Evolutionary conservation across 1,284 basidiomycete genomes (phyloP), one percentile per base, ranked within the genome.

Genomic region (Trichosporon sp.): DNA sequence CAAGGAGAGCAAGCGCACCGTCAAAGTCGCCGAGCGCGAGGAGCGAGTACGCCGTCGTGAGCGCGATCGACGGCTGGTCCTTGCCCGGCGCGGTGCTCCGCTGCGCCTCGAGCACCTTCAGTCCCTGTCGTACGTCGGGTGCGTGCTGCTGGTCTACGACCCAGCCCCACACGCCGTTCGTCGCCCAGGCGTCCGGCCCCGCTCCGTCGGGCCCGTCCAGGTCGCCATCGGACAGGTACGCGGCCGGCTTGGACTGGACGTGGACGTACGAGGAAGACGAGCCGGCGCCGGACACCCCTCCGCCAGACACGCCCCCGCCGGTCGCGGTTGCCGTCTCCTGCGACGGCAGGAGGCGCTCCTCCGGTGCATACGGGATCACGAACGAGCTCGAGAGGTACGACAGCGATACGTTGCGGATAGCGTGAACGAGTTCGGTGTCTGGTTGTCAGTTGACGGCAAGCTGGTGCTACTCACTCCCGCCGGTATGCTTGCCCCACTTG

Each of bases 401-500:
- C 3, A 83, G 74, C 11, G 79, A 80, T 47, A 84, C 78, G n/a
- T 80, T 76, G 11, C 80, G 76, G 0, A 83, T 68, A 25, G 75
- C 75, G 53, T 80, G 76, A 3, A 83, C 66, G 15, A 82, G 72
- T 21, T 73, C 38, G 15, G 75, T 75, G 64, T 79, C 80, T 82
- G 65, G 4, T n/a, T n/a, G 38, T 42, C 18, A 42, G 38, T n/a
- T 18, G 29, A 7, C 18, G 31, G 32, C 42, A 27, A 38, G 32
- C n/a, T 12, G 27, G 34, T 18, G 34, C 23, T 21, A 25, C 82
- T 78, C 73, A 81, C 81, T 77, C n/a, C 81, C 80, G 8, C 81
- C 80, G 68, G 90, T 91, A 76, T 95, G 93, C 77, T 95, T 95
- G 76, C 91, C 90, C 86, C 93, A 94, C 80, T 96, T 95, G 74